These are phyloP conservation scores for Centella asiatica DNA, from an alignment of 129 eudicot genomes.

Conservation along the genomic window DNA sequence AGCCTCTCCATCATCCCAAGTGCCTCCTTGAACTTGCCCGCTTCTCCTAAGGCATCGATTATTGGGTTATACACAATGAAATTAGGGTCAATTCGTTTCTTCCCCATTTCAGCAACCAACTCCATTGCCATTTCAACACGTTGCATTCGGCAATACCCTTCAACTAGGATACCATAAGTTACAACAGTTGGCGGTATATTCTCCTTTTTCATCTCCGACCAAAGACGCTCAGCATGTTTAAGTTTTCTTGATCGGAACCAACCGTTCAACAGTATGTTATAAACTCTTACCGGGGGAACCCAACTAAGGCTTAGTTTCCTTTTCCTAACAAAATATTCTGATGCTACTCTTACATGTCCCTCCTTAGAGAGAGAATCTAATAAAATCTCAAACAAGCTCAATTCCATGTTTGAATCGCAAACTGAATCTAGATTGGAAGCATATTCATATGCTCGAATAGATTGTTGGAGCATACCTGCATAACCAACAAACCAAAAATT, in stretches of 20 bases:
- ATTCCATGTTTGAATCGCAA: slow-evolving; percentile 15
- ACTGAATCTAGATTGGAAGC: slow-evolving; percentile 26
- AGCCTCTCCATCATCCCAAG: slow-evolving; percentile 45
- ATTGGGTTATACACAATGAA: slow-evolving; percentile 39
- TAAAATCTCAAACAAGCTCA: slow-evolving; percentile 33
- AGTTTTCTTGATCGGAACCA: slow-evolving; percentile 39
- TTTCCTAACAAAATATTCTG: slow-evolving; percentile 24
- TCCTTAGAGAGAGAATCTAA: slow-evolving; percentile 42
- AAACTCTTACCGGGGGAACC: slow-evolving; percentile 33
- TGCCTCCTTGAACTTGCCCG: slow-evolving; percentile 50
- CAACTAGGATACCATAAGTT: slow-evolving; percentile 49
- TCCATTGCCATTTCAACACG: slow-evolving; percentile 38
- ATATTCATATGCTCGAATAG: slow-evolving; percentile 41
- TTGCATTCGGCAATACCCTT: slow-evolving; percentile 44
- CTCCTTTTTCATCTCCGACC: slow-evolving; percentile 37
- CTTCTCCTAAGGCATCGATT: slow-evolving; percentile 49
- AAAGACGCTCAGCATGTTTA: slow-evolving; percentile 30
- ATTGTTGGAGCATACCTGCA: slow-evolving; percentile 26
- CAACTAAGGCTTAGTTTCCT: slow-evolving; percentile 22
- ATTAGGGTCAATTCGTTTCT: slow-evolving; percentile 33
- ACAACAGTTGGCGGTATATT: slow-evolving; percentile 34
- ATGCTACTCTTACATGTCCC: slow-evolving; percentile 38
- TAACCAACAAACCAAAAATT: not conserved
- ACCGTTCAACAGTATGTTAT: slow-evolving; percentile 45
- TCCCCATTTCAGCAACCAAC: slow-evolving; percentile 38